Conservation (phyloP, 2,329 filamentous ascomycete genomes). For the Ceratocystis diversiconidia region DNA sequence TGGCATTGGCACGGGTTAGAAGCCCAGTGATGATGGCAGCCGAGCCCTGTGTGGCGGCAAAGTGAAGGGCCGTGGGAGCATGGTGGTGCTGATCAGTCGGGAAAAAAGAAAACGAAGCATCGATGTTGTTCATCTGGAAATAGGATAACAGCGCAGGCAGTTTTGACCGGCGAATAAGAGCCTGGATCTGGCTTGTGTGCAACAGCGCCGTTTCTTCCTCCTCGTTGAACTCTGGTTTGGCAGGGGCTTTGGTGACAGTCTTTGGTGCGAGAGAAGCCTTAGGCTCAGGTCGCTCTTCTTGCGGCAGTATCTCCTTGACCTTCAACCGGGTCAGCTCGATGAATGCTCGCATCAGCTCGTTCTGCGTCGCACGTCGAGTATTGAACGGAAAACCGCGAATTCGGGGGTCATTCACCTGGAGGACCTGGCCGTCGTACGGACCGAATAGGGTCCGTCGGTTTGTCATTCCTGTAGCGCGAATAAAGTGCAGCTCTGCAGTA, state of each 20-base stretch:
- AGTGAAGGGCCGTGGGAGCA: conserved; percentile 68
- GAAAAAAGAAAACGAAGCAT: conserved; percentile 59
- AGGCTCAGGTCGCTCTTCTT: conserved; percentile 32
- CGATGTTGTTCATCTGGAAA: conserved; percentile 58
- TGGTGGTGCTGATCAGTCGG: conserved; percentile 62
- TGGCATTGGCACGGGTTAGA: conserved; percentile 56
- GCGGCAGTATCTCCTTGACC: conserved; percentile 61
- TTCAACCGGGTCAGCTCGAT: conserved; percentile 88
- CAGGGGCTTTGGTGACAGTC: conserved; percentile 35
- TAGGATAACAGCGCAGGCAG: conserved; percentile 77
- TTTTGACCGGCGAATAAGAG: conserved; percentile 78
- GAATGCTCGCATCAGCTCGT: conserved; percentile 86
- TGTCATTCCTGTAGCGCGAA: conserved; percentile 74
- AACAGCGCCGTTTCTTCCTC: conserved; percentile 70
- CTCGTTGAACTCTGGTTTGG: conserved; percentile 54
- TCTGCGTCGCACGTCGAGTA: conserved; percentile 80
- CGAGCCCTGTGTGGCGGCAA: conserved; percentile 70
- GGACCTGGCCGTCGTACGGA: conserved; percentile 75
- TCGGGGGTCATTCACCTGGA: conserved; percentile 63
- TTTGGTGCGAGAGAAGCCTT: conserved; percentile 26
- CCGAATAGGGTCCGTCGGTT: conserved; percentile 82
- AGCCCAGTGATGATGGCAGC: conserved; percentile 65
- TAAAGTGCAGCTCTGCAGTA: conserved; percentile 69
- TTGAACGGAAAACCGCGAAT: conserved; percentile 85
- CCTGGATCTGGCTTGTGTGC: conserved; percentile 80